Percentiles rank a stretch among this genome's conserved stretches.
These are phyloP conservation scores for Boletus speciosus DNA, from an alignment of 768 basidiomycete genomes.

Conservation along the genomic window DNA sequence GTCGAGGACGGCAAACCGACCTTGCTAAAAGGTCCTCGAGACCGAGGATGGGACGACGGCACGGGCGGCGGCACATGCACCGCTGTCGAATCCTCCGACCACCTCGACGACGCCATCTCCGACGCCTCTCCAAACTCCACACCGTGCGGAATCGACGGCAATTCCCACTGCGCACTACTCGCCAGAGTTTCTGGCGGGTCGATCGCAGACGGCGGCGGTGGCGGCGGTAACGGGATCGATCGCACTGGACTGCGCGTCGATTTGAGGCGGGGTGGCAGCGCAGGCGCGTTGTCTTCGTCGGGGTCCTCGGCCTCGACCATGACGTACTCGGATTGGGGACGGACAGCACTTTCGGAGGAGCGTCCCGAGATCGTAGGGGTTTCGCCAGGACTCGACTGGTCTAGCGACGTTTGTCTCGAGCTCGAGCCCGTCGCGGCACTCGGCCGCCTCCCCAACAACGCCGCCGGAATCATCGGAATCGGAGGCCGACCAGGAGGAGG, in stretches of 20 bases:
- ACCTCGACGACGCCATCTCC: slow-evolving; percentile 51
- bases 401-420: slow-evolving; percentile 38
- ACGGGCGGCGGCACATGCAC: slow-evolving; percentile 28
- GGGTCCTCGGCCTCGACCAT: slow-evolving; percentile 55
- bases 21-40: slow-evolving; percentile 9
- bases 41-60: slow-evolving; percentile 10
- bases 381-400: slow-evolving; percentile 19
- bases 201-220: slow-evolving; percentile 38
- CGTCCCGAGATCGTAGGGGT: slow-evolving; percentile 2
- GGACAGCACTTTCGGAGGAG: slow-evolving; percentile 2
- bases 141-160: slow-evolving; percentile 56
- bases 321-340: slow-evolving; percentile 51
- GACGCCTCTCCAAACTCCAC: slow-evolving; percentile 46
- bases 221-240: slow-evolving; percentile 29
- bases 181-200: slow-evolving; percentile 34
- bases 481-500: slow-evolving; percentile 37
- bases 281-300: slow-evolving; percentile 29
- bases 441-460: slow-evolving; percentile 33
- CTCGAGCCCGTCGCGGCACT: slow-evolving; percentile 35
- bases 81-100: slow-evolving; percentile 56
- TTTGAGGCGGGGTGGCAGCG: slow-evolving; percentile 42
- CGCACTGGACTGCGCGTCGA: slow-evolving; percentile 27
- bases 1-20: slow-evolving; percentile 1
- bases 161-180: slow-evolving; percentile 58
- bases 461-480: slow-evolving; percentile 34